phyloP scores from a whole-genome alignment of 148 eudicot species.

The Fallopia convolvulus region DNA sequence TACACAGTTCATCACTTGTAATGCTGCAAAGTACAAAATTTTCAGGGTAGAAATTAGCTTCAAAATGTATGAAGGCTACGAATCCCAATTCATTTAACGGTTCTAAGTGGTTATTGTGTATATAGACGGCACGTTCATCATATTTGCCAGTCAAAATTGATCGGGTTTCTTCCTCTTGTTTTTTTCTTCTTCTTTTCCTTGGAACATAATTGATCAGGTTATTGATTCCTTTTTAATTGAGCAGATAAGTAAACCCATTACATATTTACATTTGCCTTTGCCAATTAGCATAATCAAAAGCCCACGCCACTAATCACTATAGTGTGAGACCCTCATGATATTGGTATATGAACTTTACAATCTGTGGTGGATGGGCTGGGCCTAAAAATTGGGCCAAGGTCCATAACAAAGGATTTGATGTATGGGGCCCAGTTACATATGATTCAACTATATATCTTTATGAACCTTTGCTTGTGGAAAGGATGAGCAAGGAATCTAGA shows the following conservation, averaged over 20 bases:
- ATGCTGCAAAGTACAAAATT: neutral
- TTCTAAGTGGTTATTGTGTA: neutral
- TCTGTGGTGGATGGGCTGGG: neutral
- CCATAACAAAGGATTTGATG: neutral
- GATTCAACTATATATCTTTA: neutral
- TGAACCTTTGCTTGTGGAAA: neutral
- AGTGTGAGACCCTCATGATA: too few relatives aligned
- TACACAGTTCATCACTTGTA: neutral
- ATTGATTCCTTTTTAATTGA: too few relatives aligned
- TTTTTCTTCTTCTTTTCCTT: too few relatives aligned
- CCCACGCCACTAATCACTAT: too few relatives aligned
- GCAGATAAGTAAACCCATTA: too few relatives aligned
- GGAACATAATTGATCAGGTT: neutral
- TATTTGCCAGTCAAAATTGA: neutral
- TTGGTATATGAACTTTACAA: neutral
- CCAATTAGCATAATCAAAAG: too few relatives aligned
- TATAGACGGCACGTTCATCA: neutral
- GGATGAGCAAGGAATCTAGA: neutral
- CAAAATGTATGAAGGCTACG: neutral
- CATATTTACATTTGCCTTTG: too few relatives aligned
- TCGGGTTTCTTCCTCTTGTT: too few relatives aligned
- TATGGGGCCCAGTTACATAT: neutral
- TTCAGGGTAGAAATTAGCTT: neutral
- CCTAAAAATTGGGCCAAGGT: neutral
- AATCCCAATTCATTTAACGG: neutral